Percentiles rank a stretch among this genome's conserved stretches.
phyloP scores from a whole-genome alignment of 1,284 basidiomycete genomes.

The Malassezia japonica region DNA sequence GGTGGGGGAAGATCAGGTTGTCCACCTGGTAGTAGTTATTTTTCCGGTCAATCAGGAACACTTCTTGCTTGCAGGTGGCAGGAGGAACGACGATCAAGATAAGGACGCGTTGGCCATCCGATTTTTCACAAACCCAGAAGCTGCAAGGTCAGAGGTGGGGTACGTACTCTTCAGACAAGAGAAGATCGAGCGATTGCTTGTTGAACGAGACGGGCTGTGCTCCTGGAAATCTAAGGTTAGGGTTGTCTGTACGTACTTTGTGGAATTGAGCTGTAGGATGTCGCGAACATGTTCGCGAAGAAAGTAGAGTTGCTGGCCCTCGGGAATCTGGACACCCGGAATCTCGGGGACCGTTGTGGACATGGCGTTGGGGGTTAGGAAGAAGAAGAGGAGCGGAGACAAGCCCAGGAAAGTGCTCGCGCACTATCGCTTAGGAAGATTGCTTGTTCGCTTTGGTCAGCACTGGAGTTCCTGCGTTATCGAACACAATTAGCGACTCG shows the following conservation, averaged over 20 bases:
- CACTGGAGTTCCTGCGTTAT: too few species aligned
- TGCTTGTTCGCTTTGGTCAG: too few species aligned
- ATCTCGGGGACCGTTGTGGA: conserved; percentile 3
- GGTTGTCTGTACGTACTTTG: neutral
- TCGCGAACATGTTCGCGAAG: conserved; percentile 10
- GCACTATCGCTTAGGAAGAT: too few species aligned
- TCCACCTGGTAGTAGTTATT: conserved; percentile 68
- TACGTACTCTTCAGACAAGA: too few species aligned
- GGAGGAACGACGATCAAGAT: conserved; percentile 63
- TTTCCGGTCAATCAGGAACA: conserved; percentile 71
- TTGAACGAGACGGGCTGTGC: conserved; percentile 15
- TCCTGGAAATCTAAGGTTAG: conserved; percentile 9
- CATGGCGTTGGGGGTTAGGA: neutral
- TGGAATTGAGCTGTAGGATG: neutral
- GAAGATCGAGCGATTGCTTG: conserved; percentile 1
- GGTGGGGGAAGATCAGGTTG: conserved; percentile 65
- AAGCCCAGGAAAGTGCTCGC: neutral
- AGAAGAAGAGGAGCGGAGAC: neutral
- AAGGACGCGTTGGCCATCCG: conserved; percentile 88
- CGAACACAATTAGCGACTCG: too few species aligned
- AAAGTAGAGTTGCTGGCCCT: conserved; percentile 11
- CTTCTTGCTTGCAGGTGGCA: conserved; percentile 56
- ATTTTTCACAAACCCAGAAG: conserved; percentile 99
- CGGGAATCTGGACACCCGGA: conserved; percentile 6
- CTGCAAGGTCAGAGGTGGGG: too few species aligned